Base-by-base conservation (phyloP, 305 asterid species). In the Fraxinus xanthoxyloides region DNA sequence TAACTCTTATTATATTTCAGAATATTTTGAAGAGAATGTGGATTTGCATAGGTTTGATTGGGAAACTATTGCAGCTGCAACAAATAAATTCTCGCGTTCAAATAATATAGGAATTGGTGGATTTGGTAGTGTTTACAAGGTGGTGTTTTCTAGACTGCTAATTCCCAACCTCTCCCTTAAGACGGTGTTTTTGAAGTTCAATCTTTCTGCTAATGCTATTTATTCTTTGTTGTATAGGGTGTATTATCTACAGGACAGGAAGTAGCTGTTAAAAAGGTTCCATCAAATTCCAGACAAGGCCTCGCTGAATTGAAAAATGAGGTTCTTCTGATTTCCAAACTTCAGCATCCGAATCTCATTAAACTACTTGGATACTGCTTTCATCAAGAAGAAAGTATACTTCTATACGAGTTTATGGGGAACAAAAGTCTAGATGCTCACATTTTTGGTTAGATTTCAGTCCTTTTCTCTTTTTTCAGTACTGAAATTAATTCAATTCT, bases 341-440 rank as follows among this genome's bases (percentile, higher is more conserved):
- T 84, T 59, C 73, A 43, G 77, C 84, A 84, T 13, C 83, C 40
- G 35, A 83, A 79, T 61, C 80, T 83, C 77, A 74, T 76, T 43
- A 83, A 79, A 75, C 46, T 75, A 23, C 77, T 79, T 63, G 86
- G 86, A 32, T 79, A 83, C 56, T 81, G 82, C 80, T 75, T 76
- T 74, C 85, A 81, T 19, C 13, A 70, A 70, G 78, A 15, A 51
- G 70, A 76, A 79, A 79, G 21, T 13, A 23, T 86, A 78, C 78
- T 84, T 0, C 85, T 84, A 15, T 86, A 86, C 13, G 85, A 86
- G 73, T 81, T 81, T 75, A 72, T 79, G 77, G 81, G 76, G n/a
- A 73, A 81, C 78, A 63, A 15, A 74, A 72, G 83, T 75, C 65
- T 65, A 38, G 65, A 63, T 40, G 61, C 65, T 19, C 4, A 13